phyloP scores from a whole-genome alignment of 768 basidiomycete species.

The Tephrocybe sp. region DNA sequence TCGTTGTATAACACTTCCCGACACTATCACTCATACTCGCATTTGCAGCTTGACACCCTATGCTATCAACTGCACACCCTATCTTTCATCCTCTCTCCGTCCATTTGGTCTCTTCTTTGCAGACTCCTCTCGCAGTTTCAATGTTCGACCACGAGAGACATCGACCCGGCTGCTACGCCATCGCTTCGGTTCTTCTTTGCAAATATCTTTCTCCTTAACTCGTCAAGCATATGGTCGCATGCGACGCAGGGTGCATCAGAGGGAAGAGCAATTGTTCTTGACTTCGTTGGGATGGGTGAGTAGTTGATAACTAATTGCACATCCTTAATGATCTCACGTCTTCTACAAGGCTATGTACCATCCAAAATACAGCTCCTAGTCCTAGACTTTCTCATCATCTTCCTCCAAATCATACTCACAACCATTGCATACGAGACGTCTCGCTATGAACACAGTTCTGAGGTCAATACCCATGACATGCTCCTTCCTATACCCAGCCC shows the following conservation, averaged over 20 bases:
- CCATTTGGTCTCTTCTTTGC: slow-evolving; percentile 51
- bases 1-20: not conserved
- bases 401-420: slow-evolving; percentile 63
- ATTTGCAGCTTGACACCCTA: slow-evolving; percentile 59
- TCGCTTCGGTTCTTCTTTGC: slow-evolving; percentile 70
- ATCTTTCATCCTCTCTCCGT: slow-evolving; percentile 76
- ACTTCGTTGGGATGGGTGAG: slow-evolving; percentile 78
- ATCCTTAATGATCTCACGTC: slow-evolving; percentile 1
- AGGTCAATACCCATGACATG: slow-evolving; percentile 39
- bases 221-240: slow-evolving; percentile 62
- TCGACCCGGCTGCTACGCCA: slow-evolving; percentile 47
- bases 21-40: slow-evolving; percentile 5
- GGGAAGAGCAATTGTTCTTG: slow-evolving; percentile 65
- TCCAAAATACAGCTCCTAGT: slow-evolving; percentile 62
- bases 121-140: slow-evolving; percentile 62
- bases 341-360: slow-evolving; percentile 49
- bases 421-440: slow-evolving; percentile 68
- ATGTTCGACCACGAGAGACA: slow-evolving; percentile 63
- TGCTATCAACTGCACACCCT: slow-evolving; percentile 72
- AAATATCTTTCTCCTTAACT: slow-evolving; percentile 57
- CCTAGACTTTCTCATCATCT: slow-evolving; percentile 66
- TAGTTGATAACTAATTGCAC: slow-evolving; percentile 10
- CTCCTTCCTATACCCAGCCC: slow-evolving; percentile 28
- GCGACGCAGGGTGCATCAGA: slow-evolving; percentile 47
- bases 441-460: slow-evolving; percentile 35